Percentiles rank a stretch among this genome's conserved stretches.
phyloP scores from a whole-genome alignment of 2,329 filamentous ascomycete genomes.

The Acrocalymma vagum region DNA sequence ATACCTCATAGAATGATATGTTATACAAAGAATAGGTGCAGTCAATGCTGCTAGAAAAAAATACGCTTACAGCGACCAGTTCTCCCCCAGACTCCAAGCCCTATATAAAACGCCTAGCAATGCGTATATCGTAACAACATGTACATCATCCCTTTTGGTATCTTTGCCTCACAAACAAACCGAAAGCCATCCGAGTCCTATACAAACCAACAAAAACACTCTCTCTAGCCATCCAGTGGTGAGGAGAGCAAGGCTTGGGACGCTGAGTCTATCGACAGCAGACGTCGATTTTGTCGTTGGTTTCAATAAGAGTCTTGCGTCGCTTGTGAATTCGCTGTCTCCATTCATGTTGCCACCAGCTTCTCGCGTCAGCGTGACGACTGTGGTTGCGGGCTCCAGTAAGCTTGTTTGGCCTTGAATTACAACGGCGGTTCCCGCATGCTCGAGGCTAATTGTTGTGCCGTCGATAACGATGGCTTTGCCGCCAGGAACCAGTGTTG shows the following conservation, averaged over 20 bases:
- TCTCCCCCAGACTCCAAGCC: too few relatives aligned
- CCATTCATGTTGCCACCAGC: conserved; percentile 6
- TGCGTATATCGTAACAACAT: too few relatives aligned
- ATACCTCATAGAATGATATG: too few relatives aligned
- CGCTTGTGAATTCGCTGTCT: conserved; percentile 6
- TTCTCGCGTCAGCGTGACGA: conserved; percentile 24
- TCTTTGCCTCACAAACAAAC: conserved; percentile 25
- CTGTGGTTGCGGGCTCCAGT: conserved; percentile 28
- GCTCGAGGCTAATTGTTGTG: conserved; percentile 39
- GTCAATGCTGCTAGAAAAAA: too few relatives aligned
- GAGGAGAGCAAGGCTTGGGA: background rate
- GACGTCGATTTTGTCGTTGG: conserved; percentile 14
- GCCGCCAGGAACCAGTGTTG: conserved; percentile 48
- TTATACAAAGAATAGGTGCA: too few relatives aligned
- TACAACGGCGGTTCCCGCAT: conserved; percentile 35
- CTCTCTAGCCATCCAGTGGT: conserved; percentile 18
- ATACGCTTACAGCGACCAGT: too few relatives aligned
- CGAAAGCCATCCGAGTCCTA: conserved; percentile 23
- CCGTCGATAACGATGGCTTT: conserved; percentile 42
- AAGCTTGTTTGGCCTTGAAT: conserved; percentile 32
- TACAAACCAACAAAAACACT: conserved; percentile 18
- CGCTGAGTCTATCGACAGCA: conserved; percentile 6
- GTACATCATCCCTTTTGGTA: too few relatives aligned
- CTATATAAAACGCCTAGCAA: too few relatives aligned
- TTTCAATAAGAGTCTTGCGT: conserved; percentile 2